phyloP scores from a whole-genome alignment of 2,329 filamentous ascomycete species.

The Colletotrichum cereale region DNA sequence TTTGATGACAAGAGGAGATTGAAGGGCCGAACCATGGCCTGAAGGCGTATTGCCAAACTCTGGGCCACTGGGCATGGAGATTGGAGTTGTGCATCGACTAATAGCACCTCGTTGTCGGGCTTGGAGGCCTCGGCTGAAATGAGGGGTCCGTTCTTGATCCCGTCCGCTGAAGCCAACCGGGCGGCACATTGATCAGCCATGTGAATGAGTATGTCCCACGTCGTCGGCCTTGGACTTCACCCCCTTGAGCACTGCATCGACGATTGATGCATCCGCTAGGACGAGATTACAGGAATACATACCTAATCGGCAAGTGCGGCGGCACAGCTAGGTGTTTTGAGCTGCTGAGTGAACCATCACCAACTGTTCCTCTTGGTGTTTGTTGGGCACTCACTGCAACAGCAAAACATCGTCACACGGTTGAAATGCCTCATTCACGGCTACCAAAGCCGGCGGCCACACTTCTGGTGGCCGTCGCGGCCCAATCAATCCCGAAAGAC shows the following conservation, averaged over 20 bases:
- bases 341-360: background rate
- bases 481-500: slow-evolving; percentile 14
- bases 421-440: slow-evolving; percentile 19
- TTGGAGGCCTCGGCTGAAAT: slow-evolving; percentile 20
- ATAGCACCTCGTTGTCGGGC: slow-evolving; percentile 1
- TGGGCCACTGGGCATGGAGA: slow-evolving; percentile 18
- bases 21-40: slow-evolving; percentile 15
- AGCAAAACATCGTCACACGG: background rate
- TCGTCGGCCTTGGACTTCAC: background rate
- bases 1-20: slow-evolving; percentile 4
- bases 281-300: background rate
- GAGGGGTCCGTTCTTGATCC: background rate
- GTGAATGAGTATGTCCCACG: background rate
- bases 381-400: slow-evolving; percentile 4
- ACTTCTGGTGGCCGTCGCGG: slow-evolving; percentile 9
- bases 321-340: slow-evolving; percentile 4
- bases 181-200: background rate
- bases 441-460: background rate
- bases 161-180: background rate
- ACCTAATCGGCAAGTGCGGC: slow-evolving; percentile 1
- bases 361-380: background rate
- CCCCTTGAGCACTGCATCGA: background rate
- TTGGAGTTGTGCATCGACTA: background rate
- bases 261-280: background rate
- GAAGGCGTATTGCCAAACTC: slow-evolving; percentile 25